Evolutionary conservation across 2,329 filamentous ascomycete species (phyloP).

Genomic region (Myriosclerotinia curreyana): DNA sequence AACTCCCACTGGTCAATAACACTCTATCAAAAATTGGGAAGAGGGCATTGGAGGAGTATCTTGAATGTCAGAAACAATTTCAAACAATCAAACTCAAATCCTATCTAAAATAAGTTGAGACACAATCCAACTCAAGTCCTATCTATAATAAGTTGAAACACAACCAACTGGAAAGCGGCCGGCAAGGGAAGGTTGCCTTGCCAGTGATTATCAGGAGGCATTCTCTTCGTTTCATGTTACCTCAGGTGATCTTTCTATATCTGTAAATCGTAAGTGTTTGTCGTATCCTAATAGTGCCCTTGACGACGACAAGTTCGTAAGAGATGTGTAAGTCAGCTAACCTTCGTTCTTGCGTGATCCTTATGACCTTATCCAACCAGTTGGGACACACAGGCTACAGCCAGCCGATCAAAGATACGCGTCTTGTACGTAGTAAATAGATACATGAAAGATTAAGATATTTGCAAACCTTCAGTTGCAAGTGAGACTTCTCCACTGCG

Average conservation of each 20-base stretch:
- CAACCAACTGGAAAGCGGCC: not conserved
- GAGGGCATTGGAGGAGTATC: not conserved
- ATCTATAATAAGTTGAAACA: constrained; percentile 10
- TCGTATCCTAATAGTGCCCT: not conserved
- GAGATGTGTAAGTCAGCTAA: not conserved
- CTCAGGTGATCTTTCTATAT: not conserved
- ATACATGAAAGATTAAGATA: not conserved
- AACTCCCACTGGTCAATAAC: not conserved
- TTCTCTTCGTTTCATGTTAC: constrained; percentile 3
- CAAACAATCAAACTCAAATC: not conserved
- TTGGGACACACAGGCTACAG: not conserved
- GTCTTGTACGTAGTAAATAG: not conserved
- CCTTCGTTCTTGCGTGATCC: not conserved
- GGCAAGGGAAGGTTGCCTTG: not conserved
- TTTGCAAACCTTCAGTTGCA: not conserved
- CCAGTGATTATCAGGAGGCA: constrained; percentile 1
- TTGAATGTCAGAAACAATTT: not conserved
- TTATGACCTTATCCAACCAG: not conserved
- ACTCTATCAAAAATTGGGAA: not conserved
- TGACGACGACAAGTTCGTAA: not conserved
- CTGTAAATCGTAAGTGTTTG: not conserved
- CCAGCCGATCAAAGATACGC: not conserved
- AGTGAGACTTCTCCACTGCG: constrained; percentile 8
- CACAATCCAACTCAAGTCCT: not conserved
- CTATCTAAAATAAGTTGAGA: not conserved